Evolutionary conservation across 2,329 filamentous ascomycete genomes (phyloP).

Genomic region (Diaporthe vexans): DNA sequence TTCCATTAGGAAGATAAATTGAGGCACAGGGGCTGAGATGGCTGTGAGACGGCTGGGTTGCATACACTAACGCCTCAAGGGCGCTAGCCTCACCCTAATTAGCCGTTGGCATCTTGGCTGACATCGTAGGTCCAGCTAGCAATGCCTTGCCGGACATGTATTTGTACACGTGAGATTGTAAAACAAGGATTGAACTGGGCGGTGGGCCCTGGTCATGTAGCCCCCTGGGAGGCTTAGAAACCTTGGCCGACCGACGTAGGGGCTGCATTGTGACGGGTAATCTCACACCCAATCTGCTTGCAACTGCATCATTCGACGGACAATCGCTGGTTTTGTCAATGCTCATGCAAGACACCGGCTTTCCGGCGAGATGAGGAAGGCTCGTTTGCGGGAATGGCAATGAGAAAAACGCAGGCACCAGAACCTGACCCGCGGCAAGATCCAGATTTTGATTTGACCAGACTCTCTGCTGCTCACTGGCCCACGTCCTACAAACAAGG

Average conservation of each 20-base stretch:
- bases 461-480: background rate
- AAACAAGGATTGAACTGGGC: slow-evolving; percentile 15
- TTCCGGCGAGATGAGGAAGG: background rate
- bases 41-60: background rate
- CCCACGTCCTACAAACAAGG: background rate
- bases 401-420: background rate
- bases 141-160: background rate
- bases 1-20: background rate
- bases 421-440: background rate
- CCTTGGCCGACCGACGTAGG: slow-evolving; percentile 5
- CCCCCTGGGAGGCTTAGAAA: background rate
- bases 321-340: background rate
- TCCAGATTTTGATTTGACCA: background rate
- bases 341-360: slow-evolving; percentile 17
- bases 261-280: background rate
- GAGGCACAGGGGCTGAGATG: slow-evolving; percentile 3
- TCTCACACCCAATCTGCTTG: slow-evolving; percentile 5
- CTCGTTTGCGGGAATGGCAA: background rate
- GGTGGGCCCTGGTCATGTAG: background rate
- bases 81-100: background rate
- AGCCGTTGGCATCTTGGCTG: slow-evolving; percentile 18
- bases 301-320: slow-evolving; percentile 14
- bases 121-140: slow-evolving; percentile 4
- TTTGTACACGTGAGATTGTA: slow-evolving; percentile 19
- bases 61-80: background rate